Conservation (phyloP, 2,329 filamentous ascomycete genomes). For the Xenosphaeropsis pyriputrescens region DNA sequence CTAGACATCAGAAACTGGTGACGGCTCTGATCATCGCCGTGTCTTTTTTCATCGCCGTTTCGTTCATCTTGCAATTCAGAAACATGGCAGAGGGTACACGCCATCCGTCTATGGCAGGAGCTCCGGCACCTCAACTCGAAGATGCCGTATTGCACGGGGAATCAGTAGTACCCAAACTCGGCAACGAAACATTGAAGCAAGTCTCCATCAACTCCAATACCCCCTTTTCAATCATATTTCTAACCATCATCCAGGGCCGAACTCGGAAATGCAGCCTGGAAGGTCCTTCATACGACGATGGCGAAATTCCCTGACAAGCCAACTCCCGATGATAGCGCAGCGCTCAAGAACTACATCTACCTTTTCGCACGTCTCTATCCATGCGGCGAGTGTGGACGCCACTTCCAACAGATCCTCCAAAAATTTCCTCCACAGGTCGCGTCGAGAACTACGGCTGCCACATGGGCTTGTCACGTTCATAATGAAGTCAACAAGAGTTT, state of each 20-base stretch:
- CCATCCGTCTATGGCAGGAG: slow-evolving; percentile 7
- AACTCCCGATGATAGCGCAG: slow-evolving; percentile 42
- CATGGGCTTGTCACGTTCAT: slow-evolving; percentile 55
- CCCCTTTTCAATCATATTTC: not conserved
- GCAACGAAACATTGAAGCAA: slow-evolving; percentile 69
- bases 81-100: slow-evolving; percentile 6
- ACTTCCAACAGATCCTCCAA: slow-evolving; percentile 47
- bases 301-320: slow-evolving; percentile 54
- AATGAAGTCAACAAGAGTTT: slow-evolving; percentile 53
- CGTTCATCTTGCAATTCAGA: slow-evolving; percentile 32
- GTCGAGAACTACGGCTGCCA: slow-evolving; percentile 46
- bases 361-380: slow-evolving; percentile 56
- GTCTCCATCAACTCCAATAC: slow-evolving; percentile 8
- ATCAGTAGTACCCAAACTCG: slow-evolving; percentile 66
- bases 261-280: slow-evolving; percentile 54
- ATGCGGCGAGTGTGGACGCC: slow-evolving; percentile 53
- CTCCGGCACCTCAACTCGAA: slow-evolving; percentile 19
- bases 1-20: slow-evolving; percentile 28
- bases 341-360: slow-evolving; percentile 49
- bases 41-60: slow-evolving; percentile 41
- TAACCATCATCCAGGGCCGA: slow-evolving; percentile 24
- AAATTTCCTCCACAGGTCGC: slow-evolving; percentile 52
- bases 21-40: slow-evolving; percentile 38
- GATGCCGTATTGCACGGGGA: slow-evolving; percentile 44
- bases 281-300: slow-evolving; percentile 57